These are phyloP conservation scores for Phytophthora fragariae DNA, from an alignment of 352 stramenopile species.

Conservation along the genomic window DNA sequence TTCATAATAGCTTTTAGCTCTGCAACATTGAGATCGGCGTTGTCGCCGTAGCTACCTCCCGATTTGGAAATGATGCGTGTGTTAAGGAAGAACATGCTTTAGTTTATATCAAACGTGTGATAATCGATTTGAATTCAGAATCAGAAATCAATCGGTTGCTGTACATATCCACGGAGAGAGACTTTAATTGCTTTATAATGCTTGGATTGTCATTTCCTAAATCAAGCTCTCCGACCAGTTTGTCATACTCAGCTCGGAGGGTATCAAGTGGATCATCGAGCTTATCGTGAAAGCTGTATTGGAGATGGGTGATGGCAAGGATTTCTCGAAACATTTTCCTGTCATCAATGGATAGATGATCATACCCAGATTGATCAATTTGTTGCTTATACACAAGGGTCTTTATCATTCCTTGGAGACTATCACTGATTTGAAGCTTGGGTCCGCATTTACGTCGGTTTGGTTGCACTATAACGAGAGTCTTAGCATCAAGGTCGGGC, in stretches of 20 bases:
- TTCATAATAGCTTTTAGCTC: too few relatives aligned
- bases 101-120: too few relatives aligned
- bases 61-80: too few relatives aligned
- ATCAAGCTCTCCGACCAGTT: too few relatives aligned
- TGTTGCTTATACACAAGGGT: not conserved
- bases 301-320: not conserved
- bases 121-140: not conserved
- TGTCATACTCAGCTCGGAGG: slow-evolving; percentile 13
- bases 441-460: slow-evolving; percentile 12
- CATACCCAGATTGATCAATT: not conserved
- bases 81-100: too few relatives aligned
- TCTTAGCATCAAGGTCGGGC: slow-evolving; percentile 13
- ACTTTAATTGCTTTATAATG: too few relatives aligned
- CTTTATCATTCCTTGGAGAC: slow-evolving; percentile 9
- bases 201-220: too few relatives aligned
- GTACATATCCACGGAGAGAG: slow-evolving; percentile 26
- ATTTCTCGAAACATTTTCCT: not conserved
- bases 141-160: not conserved
- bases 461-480: slow-evolving; percentile 16
- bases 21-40: too few relatives aligned
- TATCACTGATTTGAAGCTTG: slow-evolving; percentile 11
- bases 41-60: too few relatives aligned
- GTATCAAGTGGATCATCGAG: not conserved
- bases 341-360: not conserved
- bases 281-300: not conserved